Base-by-base conservation (phyloP, 768 basidiomycete genomes). In the Mycena leptocephala region DNA sequence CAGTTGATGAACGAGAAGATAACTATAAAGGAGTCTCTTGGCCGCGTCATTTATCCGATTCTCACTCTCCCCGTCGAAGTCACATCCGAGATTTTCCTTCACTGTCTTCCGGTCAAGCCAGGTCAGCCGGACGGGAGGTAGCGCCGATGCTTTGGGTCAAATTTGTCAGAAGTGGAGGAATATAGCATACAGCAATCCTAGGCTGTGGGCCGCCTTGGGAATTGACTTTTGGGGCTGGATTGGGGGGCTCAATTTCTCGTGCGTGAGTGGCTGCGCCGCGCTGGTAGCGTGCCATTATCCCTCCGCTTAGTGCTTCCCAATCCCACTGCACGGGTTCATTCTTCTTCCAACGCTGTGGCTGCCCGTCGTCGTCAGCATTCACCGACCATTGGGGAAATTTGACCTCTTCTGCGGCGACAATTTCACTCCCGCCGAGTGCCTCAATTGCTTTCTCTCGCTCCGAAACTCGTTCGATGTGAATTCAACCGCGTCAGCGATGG, bases 151-250 rank as follows among this genome's bases (percentile, higher is more conserved):
- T 68, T 56, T 68, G 35, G 51, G 48, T 30, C 48, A 35, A 32
- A 55, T 67, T 2, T 67, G 59, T n/a, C 59, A n/a, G 13, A 7
- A 28, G 13, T 67, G 66, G 66, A 67, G 66, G 10, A 5, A 55
- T 53, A 67, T 67, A 33, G 51, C 66, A n/a, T 55, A 55, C 33
- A 18, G 18, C 51, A 11, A 24, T 28, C 66, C 53, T 2, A 33
- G 37, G 51, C 30, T 67, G 48, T 67, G 66, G 66, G 48, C 66
- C 22, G 11, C 22, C 10, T n/a, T 67, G 66, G 10, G 10, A 9
- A 11, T 55, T 35, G 9, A 18, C 2, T 7, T 26, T 20, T 55
- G 33, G 48, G 9, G 39, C 80, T 92, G 85, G 26, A 22, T 5
- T 26, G 48, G 35, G 18, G 48, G 35, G 18, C 22, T 30, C 64